A percentile compares a stretch with the other conserved stretches of the same genome.
Conservation (phyloP, 2,329 filamentous ascomycete species). For the Stagonosporopsis chrysanthemi region DNA sequence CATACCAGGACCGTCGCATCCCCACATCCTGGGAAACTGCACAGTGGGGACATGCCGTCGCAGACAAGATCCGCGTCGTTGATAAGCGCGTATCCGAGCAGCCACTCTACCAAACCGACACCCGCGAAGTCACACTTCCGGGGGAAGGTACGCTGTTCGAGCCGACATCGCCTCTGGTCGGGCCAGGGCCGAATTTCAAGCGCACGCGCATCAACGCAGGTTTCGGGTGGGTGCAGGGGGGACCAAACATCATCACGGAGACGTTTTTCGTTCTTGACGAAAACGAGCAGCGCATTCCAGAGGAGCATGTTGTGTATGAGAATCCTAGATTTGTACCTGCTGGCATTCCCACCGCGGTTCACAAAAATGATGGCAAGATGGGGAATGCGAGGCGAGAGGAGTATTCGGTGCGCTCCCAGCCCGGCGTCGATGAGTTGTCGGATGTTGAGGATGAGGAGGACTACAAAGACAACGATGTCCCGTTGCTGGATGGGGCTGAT, state of each 20-base stretch:
- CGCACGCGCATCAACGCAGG: background rate
- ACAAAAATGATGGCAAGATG: background rate
- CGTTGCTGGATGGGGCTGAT: background rate
- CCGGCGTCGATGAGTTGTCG: background rate
- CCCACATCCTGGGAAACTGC: constrained; percentile 5
- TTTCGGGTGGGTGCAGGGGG: background rate
- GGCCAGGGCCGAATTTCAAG: no score
- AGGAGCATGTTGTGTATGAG: background rate
- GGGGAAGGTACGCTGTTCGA: background rate
- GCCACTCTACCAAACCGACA: background rate
- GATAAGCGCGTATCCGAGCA: background rate
- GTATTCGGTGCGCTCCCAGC: no score
- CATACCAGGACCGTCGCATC: background rate
- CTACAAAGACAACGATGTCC: background rate
- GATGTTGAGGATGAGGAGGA: background rate
- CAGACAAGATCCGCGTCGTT: background rate
- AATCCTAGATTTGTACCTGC: background rate
- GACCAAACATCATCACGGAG: background rate
- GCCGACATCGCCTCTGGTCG: background rate
- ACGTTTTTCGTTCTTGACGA: background rate
- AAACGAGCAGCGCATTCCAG: background rate
- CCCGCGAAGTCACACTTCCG: background rate
- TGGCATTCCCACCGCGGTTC: background rate
- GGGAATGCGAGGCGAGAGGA: background rate
- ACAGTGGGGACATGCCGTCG: background rate